phyloP scores from a whole-genome alignment of 306 rosid genomes.

The Glycine soja region DNA sequence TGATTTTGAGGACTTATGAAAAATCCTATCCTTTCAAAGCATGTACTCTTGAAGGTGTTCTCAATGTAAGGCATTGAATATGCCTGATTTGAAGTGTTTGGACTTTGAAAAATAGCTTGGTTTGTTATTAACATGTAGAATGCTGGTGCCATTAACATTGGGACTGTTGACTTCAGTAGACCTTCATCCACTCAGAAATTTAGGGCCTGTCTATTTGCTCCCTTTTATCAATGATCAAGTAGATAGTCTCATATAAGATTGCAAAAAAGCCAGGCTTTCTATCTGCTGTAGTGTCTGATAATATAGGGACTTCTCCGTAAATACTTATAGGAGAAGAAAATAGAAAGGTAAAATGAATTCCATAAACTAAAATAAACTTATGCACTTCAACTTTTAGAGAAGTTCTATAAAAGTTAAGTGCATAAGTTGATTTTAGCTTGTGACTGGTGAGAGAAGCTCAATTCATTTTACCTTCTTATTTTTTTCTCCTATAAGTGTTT shows the following conservation, averaged over 20 bases:
- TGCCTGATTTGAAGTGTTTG: conserved; percentile 4
- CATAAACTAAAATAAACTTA: neutral
- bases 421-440: neutral
- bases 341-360: neutral
- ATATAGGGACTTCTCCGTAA: neutral
- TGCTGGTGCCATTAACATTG: conserved; percentile 28
- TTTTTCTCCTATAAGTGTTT: neutral
- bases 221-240: neutral
- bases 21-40: neutral
- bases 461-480: neutral
- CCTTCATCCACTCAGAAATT: conserved; percentile 1
- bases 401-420: neutral
- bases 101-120: neutral
- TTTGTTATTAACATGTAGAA: neutral
- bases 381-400: neutral
- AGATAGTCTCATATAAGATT: conserved; percentile 21
- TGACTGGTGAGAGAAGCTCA: neutral
- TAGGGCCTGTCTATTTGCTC: neutral
- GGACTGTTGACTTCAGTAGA: conserved; percentile 26
- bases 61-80: neutral
- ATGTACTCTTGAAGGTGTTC: conserved; percentile 26
- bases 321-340: neutral
- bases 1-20: conserved; percentile 6
- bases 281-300: conserved; percentile 4
- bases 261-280: conserved; percentile 16